Evolutionary conservation across 345 rosid species (phyloP).

Genomic region (Populus deltoides): DNA sequence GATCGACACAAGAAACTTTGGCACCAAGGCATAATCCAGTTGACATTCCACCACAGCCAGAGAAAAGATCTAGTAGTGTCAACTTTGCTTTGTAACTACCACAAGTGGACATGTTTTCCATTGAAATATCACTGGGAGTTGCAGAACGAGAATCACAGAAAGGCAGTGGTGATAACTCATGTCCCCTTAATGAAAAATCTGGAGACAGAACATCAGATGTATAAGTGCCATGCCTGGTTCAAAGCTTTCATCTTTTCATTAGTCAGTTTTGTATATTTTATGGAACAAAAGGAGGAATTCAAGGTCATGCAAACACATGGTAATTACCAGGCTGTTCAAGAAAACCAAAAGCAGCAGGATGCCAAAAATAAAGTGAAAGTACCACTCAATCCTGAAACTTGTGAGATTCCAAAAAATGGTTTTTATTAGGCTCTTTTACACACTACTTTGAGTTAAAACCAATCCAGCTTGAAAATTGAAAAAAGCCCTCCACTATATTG

Average conservation of each 20-base stretch:
- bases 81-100: slow-evolving; percentile 43
- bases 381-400: no score
- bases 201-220: slow-evolving; percentile 20
- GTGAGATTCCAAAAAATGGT: no score
- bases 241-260: background rate
- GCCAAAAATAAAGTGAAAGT: no score
- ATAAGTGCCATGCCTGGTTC: background rate
- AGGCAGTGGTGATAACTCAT: slow-evolving; percentile 20
- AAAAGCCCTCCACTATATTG: no score
- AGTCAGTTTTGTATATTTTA: background rate
- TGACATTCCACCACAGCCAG: slow-evolving; percentile 99
- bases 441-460: no score
- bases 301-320: background rate
- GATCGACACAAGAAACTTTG: slow-evolving; percentile 58
- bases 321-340: background rate
- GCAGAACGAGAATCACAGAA: slow-evolving; percentile 19
- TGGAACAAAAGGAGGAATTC: background rate
- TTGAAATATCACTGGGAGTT: slow-evolving; percentile 15
- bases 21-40: slow-evolving; percentile 91
- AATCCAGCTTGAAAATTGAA: no score
- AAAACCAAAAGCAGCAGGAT: background rate
- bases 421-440: no score
- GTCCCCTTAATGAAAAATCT: slow-evolving; percentile 36
- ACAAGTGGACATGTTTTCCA: slow-evolving; percentile 25
- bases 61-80: slow-evolving; percentile 70